Evolutionary conservation across 139 green algal genomes (phyloP).

Genomic region (Raphidocelis subcapitata): DNA sequence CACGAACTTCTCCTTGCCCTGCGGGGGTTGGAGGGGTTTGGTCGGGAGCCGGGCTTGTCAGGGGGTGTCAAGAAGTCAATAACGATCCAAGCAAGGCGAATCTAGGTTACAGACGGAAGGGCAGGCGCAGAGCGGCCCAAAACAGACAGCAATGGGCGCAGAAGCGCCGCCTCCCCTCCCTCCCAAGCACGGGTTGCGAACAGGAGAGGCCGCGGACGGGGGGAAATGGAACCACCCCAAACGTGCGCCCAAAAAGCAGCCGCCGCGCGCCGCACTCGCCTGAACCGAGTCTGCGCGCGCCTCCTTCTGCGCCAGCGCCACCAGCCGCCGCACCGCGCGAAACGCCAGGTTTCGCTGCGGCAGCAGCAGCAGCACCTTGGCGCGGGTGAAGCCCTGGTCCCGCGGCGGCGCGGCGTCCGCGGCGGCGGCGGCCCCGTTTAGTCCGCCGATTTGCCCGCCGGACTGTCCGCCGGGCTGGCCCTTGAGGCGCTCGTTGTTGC

Average conservation of each 20-base stretch:
- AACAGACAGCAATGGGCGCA: no score
- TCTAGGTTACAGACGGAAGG: no score
- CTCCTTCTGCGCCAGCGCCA: constrained; percentile 73
- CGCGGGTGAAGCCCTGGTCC: constrained; percentile 87
- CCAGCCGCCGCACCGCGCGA: constrained; percentile 62
- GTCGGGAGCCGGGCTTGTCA: no score
- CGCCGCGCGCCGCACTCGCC: no score
- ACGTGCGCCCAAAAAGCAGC: no score
- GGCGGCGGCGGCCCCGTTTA: background rate
- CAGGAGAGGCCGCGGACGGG: no score
- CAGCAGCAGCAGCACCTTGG: constrained; percentile 91
- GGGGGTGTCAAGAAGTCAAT: no score
- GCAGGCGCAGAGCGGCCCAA: no score
- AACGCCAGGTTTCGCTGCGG: constrained; percentile 83
- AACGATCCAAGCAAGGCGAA: no score
- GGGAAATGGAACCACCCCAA: no score
- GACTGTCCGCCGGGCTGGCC: constrained; percentile 11
- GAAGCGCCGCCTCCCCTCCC: background rate
- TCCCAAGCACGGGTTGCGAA: no score
- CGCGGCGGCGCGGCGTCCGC: constrained; percentile 29
- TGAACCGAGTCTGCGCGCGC: constrained; percentile 72
- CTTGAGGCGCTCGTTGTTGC: constrained; percentile 74
- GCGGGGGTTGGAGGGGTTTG: background rate
- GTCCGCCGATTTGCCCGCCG: background rate
- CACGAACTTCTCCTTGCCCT: constrained; percentile 79